A percentile compares a stretch with the other conserved stretches of the same genome.
These are phyloP conservation scores for Cyanodermella asteris DNA, from an alignment of 2,329 filamentous ascomycete species.

Conservation along the genomic window DNA sequence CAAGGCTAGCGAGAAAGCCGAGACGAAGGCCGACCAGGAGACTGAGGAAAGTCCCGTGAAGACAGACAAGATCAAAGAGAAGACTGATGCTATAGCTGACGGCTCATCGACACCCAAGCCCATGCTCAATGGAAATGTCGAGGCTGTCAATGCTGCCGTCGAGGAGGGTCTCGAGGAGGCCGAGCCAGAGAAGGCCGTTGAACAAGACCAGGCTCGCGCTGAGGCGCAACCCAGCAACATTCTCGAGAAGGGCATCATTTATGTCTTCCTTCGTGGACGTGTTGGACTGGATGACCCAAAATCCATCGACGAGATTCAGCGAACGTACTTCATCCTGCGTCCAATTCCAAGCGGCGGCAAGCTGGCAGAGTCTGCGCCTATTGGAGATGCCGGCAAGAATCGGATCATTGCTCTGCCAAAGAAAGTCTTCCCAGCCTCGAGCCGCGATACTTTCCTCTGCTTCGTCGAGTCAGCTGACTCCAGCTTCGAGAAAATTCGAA, in stretches of 20 bases:
- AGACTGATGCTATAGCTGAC: constrained; percentile 4
- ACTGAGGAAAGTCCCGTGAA: constrained; percentile 3
- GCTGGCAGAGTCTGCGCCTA: constrained; percentile 35
- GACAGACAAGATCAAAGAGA: too few relatives aligned
- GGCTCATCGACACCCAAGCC: constrained; percentile 5
- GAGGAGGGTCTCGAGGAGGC: constrained; percentile 7
- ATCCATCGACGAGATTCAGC: constrained; percentile 48
- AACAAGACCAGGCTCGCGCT: constrained; percentile 28
- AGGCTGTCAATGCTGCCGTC: constrained; percentile 5
- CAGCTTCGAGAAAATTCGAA: constrained; percentile 47
- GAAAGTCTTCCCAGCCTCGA: constrained; percentile 53
- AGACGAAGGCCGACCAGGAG: constrained; percentile 5
- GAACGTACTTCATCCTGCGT: constrained; percentile 59
- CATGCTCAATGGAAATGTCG: constrained; percentile 5
- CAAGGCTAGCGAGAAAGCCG: constrained; percentile 5
- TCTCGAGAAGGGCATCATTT: constrained; percentile 72
- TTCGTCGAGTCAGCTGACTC: constrained; percentile 59
- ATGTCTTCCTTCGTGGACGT: constrained; percentile 70
- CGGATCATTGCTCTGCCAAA: constrained; percentile 63
- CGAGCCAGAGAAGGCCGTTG: constrained; percentile 19
- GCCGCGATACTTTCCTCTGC: constrained; percentile 50
- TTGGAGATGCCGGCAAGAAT: constrained; percentile 37
- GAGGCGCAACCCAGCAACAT: constrained; percentile 36
- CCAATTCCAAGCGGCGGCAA: constrained; percentile 50
- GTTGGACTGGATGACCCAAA: constrained; percentile 52